phyloP scores from a whole-genome alignment of 169 alveolate genomes.

The Besnoitia besnoiti region DNA sequence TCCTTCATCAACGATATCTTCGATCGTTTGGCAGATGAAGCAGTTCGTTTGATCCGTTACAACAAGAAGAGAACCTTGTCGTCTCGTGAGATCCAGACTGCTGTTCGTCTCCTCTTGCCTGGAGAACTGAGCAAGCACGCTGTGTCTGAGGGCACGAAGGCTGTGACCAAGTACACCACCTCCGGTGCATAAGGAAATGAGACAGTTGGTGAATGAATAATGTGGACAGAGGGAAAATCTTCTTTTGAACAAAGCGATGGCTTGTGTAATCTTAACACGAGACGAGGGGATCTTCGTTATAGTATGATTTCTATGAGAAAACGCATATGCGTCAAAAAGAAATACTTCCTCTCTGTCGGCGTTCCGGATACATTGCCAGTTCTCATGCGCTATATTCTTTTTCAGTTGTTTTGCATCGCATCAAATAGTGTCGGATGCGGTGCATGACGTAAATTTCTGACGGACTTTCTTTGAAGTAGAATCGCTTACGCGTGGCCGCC shows the following conservation, averaged over 20 bases:
- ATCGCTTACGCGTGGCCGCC: not conserved
- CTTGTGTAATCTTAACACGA: not conserved
- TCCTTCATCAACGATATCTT: conserved; percentile 95
- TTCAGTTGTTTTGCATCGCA: not conserved
- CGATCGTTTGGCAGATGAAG: conserved; percentile 96
- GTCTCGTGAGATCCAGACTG: conserved; percentile 98
- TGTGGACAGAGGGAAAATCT: not conserved
- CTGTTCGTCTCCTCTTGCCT: conserved; percentile 97
- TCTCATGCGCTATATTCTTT: not conserved
- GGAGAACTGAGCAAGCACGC: conserved; percentile 99
- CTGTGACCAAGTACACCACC: conserved; percentile 97
- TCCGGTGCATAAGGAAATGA: conserved; percentile 35
- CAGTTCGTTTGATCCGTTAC: conserved; percentile 94
- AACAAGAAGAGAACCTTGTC: conserved; percentile 96
- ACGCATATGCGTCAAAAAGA: not conserved
- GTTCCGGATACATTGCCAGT: not conserved
- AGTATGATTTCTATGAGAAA: too few species aligned
- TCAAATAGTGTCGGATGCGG: not conserved
- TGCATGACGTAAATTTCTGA: not conserved
- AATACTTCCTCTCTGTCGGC: not conserved
- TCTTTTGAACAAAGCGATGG: not conserved
- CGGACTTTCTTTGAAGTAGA: not conserved
- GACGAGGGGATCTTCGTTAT: not conserved
- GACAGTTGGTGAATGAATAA: not conserved
- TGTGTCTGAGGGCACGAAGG: conserved; percentile 99